phyloP scores from a whole-genome alignment of 2,329 filamentous ascomycete genomes.

The Pyrenophora seminiperda region DNA sequence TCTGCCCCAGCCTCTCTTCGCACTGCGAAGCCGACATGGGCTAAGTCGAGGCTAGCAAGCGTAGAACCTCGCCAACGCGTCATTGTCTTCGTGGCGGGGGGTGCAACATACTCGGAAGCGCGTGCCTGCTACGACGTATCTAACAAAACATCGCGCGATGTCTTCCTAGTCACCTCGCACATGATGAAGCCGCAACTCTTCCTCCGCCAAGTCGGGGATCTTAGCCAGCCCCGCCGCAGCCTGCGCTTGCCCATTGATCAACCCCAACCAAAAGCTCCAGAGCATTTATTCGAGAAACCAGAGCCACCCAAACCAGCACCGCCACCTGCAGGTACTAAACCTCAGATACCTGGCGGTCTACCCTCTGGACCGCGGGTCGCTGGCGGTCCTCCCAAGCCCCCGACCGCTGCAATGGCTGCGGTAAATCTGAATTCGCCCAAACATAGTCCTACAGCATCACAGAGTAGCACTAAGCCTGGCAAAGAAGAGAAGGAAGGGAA shows the following conservation, averaged over 20 bases:
- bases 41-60: constrained; percentile 74
- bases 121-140: constrained; percentile 88
- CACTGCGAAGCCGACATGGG: constrained; percentile 94
- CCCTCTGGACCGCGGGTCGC: constrained; percentile 37
- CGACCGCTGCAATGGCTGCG: constrained; percentile 40
- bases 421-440: constrained; percentile 41
- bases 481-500: constrained; percentile 37
- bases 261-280: constrained; percentile 79
- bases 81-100: constrained; percentile 93
- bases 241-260: constrained; percentile 82
- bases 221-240: constrained; percentile 74
- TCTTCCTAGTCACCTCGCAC: constrained; percentile 88
- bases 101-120: constrained; percentile 90
- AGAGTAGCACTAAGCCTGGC: constrained; percentile 23
- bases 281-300: constrained; percentile 81
- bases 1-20: constrained; percentile 69
- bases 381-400: constrained; percentile 32
- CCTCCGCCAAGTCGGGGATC: constrained; percentile 78
- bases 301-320: constrained; percentile 59
- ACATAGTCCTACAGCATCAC: constrained; percentile 20
- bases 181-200: constrained; percentile 89
- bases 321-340: constrained; percentile 55
- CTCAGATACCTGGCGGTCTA: constrained; percentile 33
- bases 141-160: constrained; percentile 71
- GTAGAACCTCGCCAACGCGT: constrained; percentile 86